A percentile compares a stretch with the other conserved stretches of the same genome.
Conservation (phyloP, 1,284 basidiomycete genomes). For the Cryptococcus hybrid region DNA sequence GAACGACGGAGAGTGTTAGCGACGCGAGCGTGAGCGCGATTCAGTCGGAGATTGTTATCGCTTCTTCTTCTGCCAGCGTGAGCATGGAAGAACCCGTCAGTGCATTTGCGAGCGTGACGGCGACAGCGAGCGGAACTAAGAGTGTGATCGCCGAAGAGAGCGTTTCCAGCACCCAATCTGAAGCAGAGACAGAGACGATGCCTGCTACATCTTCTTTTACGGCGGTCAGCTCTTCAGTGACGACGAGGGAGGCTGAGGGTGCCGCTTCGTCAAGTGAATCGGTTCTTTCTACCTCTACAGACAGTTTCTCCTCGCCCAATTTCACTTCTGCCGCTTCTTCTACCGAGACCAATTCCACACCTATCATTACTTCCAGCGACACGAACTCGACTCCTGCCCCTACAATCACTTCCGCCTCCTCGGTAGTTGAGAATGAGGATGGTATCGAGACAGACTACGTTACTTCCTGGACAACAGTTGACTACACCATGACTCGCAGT, state of each 20-base stretch:
- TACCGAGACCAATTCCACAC: neutral
- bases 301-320: slow-evolving; percentile 1
- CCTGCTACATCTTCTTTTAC: neutral
- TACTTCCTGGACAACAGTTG: slow-evolving; percentile 31
- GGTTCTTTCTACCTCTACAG: neutral
- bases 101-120: too few species aligned
- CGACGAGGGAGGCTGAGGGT: neutral
- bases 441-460: slow-evolving; percentile 36
- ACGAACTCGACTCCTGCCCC: slow-evolving; percentile 3
- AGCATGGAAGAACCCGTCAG: too few species aligned
- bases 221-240: too few species aligned
- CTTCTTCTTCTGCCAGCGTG: too few species aligned
- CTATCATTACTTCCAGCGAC: neutral
- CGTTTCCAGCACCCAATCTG: neutral
- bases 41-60: too few species aligned
- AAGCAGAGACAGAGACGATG: neutral
- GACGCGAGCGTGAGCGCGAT: neutral
- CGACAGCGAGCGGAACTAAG: too few species aligned
- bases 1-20: neutral
- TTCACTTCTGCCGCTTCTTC: slow-evolving; percentile 5
- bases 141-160: too few species aligned
- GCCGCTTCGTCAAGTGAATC: neutral
- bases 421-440: slow-evolving; percentile 31
- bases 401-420: slow-evolving; percentile 5
- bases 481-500: slow-evolving; percentile 33